Conservation (phyloP, 2,329 filamentous ascomycete genomes). For the Bretziella fagacearum region DNA sequence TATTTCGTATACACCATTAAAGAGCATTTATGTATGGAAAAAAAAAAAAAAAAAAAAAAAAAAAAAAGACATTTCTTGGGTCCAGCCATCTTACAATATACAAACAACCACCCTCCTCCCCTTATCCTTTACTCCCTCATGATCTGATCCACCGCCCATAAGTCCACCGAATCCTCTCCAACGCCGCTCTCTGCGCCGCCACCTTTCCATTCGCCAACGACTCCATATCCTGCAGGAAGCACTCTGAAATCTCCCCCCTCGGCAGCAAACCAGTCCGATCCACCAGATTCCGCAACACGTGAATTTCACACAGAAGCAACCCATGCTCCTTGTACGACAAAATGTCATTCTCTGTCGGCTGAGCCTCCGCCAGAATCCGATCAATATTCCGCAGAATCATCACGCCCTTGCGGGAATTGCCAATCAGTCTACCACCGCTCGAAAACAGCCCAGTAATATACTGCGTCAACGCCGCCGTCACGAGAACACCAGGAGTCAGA, state of each 20-base stretch:
- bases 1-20: too few species aligned
- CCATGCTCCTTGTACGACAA: slow-evolving; percentile 88
- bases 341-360: slow-evolving; percentile 53
- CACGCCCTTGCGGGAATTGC: slow-evolving; percentile 52
- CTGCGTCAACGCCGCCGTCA: slow-evolving; percentile 55
- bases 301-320: slow-evolving; percentile 73
- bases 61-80: too few species aligned
- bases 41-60: too few species aligned
- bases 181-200: slow-evolving; percentile 56
- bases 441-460: slow-evolving; percentile 58
- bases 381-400: slow-evolving; percentile 77
- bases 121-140: background rate
- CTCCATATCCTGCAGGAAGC: slow-evolving; percentile 76
- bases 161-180: slow-evolving; percentile 77
- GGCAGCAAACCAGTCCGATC: slow-evolving; percentile 37
- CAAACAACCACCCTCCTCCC: background rate
- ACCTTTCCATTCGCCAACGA: slow-evolving; percentile 74
- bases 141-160: slow-evolving; percentile 57
- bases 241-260: slow-evolving; percentile 56
- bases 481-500: slow-evolving; percentile 79
- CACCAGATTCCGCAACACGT: slow-evolving; percentile 58
- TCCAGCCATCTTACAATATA: too few species aligned
- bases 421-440: slow-evolving; percentile 46
- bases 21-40: too few species aligned
- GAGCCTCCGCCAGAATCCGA: slow-evolving; percentile 53